Conservation (phyloP, 345 rosid genomes). For the Syzygium oleosum region DNA sequence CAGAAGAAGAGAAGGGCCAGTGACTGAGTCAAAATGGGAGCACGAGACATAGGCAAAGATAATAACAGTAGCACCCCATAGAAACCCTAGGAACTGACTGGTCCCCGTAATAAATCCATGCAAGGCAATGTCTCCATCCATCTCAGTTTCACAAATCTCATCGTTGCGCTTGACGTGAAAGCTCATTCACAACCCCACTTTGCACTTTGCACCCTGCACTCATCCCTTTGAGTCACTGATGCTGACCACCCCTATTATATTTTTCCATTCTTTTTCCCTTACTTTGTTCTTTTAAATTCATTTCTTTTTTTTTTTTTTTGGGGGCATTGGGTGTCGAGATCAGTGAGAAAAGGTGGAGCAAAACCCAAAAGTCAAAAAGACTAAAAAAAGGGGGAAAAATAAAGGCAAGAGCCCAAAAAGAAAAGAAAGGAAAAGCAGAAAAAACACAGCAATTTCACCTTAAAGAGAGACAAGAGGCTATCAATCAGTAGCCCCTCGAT, state of each 20-base stretch:
- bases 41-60: not conserved
- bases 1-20: not conserved
- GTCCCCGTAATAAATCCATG: not conserved
- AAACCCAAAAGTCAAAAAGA: not conserved
- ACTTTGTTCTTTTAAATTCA: accelerated
- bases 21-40: not conserved
- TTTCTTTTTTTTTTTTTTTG: not conserved
- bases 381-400: not conserved
- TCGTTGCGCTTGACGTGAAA: constrained; percentile 6
- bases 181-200: constrained; percentile 1
- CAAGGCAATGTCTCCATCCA: not conserved
- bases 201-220: not conserved
- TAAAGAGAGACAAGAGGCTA: constrained; percentile 8
- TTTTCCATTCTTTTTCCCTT: not conserved
- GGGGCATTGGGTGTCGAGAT: not conserved
- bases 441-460: constrained; percentile 10
- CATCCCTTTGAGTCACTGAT: not conserved
- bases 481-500: not conserved
- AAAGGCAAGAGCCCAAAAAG: not conserved
- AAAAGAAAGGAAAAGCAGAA: constrained; percentile 3
- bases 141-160: not conserved
- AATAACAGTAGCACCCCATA: not conserved
- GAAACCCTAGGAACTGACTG: not conserved
- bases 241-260: not conserved
- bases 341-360: not conserved